These are phyloP conservation scores for Saxophila tyrrhenica DNA, from an alignment of 495 filamentous ascomycete species.

Conservation along the genomic window DNA sequence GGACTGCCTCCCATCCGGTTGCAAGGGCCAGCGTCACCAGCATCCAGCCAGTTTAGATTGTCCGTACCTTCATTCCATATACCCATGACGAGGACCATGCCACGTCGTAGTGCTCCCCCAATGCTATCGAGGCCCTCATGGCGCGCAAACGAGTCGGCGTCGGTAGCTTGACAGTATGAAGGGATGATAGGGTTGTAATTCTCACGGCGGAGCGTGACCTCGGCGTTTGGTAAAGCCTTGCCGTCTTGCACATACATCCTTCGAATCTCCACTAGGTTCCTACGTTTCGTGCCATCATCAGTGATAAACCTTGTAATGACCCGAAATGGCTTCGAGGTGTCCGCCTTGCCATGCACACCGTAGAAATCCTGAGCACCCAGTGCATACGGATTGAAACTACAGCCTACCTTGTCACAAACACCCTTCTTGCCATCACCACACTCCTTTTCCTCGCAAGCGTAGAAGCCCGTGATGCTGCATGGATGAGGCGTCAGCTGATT, in stretches of 20 bases:
- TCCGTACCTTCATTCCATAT: constrained; percentile 51
- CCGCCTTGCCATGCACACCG: constrained; percentile 32
- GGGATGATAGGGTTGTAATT: constrained; percentile 15
- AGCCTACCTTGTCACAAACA: constrained; percentile 65
- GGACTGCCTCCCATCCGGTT: constrained; percentile 30
- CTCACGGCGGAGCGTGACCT: constrained; percentile 12
- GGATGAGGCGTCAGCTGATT: constrained; percentile 52
- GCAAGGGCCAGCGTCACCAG: constrained; percentile 45
- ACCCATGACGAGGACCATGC: constrained; percentile 56
- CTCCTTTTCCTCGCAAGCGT: constrained; percentile 43
- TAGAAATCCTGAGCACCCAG: constrained; percentile 26
- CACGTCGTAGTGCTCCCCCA: constrained; percentile 35
- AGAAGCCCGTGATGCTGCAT: constrained; percentile 45
- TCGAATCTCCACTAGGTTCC: constrained; percentile 49
- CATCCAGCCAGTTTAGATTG: constrained; percentile 56
- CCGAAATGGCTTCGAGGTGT: constrained; percentile 52
- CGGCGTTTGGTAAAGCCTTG: constrained; percentile 38
- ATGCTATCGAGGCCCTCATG: constrained; percentile 23
- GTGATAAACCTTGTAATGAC: constrained; percentile 64
- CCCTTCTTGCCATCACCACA: constrained; percentile 39
- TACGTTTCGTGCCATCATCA: constrained; percentile 41
- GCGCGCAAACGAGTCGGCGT: constrained; percentile 10
- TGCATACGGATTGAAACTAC: constrained; percentile 69
- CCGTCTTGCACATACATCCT: constrained; percentile 65
- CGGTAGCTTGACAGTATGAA: constrained; percentile 5